Conservation (phyloP, 192 early-diverging fungal species). For the Nowakowskiella sp. region DNA sequence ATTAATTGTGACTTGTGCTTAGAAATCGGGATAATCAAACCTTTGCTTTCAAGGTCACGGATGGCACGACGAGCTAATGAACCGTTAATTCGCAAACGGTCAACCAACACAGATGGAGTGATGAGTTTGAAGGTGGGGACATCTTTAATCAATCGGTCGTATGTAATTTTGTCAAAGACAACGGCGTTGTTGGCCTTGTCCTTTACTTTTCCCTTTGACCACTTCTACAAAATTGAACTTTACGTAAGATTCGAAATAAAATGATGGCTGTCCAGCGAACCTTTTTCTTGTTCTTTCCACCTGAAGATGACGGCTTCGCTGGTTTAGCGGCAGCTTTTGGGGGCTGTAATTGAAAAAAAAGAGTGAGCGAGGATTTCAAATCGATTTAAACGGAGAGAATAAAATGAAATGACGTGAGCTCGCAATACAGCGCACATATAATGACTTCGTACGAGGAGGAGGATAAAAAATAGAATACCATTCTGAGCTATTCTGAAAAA, state of each 20-base stretch:
- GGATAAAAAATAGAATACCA: too few species aligned
- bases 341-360: background rate
- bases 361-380: too few species aligned
- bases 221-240: slow-evolving; percentile 73
- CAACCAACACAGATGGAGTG: slow-evolving; percentile 94
- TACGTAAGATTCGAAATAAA: background rate
- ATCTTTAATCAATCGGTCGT: slow-evolving; percentile 99
- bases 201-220: slow-evolving; percentile 99
- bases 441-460: too few species aligned
- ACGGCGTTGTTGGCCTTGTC: slow-evolving; percentile 99
- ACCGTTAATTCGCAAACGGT: slow-evolving; percentile 96
- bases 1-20: slow-evolving; percentile 79
- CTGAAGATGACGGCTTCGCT: slow-evolving; percentile 19
- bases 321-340: slow-evolving; percentile 4
- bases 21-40: slow-evolving; percentile 86
- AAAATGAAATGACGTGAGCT: too few species aligned
- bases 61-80: slow-evolving; percentile 93
- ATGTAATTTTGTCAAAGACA: slow-evolving; percentile 91
- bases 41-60: slow-evolving; percentile 84
- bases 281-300: slow-evolving; percentile 35
- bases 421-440: too few species aligned
- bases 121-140: slow-evolving; percentile 99
- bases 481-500: too few species aligned
- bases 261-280: slow-evolving; percentile 6
- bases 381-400: too few species aligned